Percentiles rank a stretch among this genome's conserved stretches.
Evolutionary conservation across 2,329 filamentous ascomycete species (phyloP).

Genomic region (Zasmidium angulare): DNA sequence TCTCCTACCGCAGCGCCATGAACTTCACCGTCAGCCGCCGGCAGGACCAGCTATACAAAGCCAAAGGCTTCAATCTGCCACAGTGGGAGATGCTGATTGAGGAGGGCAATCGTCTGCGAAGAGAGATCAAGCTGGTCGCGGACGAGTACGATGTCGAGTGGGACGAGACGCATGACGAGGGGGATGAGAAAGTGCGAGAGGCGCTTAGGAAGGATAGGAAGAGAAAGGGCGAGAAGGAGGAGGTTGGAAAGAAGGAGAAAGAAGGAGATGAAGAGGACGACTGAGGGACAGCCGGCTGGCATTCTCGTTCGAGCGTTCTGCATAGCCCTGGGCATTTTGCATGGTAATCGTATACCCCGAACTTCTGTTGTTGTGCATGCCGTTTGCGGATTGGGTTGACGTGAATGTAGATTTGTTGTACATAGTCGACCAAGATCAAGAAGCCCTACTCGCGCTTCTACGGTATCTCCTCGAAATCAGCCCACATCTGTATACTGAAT

Average conservation of each 20-base stretch:
- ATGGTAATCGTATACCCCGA: not conserved
- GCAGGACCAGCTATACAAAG: slow-evolving; percentile 73
- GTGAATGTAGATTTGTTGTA: not conserved
- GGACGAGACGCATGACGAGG: slow-evolving; percentile 34
- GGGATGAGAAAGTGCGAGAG: slow-evolving; percentile 32
- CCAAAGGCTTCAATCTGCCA: slow-evolving; percentile 70
- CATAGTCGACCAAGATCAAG: too few species aligned
- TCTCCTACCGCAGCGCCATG: slow-evolving; percentile 79
- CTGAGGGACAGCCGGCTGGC: too few species aligned
- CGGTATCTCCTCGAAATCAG: too few species aligned
- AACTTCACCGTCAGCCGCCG: slow-evolving; percentile 80
- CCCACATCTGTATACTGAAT: too few species aligned
- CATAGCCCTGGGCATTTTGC: not conserved
- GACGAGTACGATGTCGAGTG: slow-evolving; percentile 89
- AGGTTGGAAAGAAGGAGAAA: slow-evolving; percentile 24
- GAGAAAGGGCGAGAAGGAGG: slow-evolving; percentile 24
- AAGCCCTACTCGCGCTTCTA: too few species aligned
- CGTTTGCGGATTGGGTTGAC: not conserved
- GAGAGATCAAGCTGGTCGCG: slow-evolving; percentile 77
- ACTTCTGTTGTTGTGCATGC: not conserved
- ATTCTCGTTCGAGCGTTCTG: slow-evolving; percentile 18
- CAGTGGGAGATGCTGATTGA: slow-evolving; percentile 78
- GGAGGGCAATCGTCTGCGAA: slow-evolving; percentile 73
- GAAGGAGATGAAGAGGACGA: slow-evolving; percentile 58
- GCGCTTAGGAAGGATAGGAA: slow-evolving; percentile 58